These are phyloP conservation scores for Myriosclerotinia duriaeana DNA, from an alignment of 2,329 filamentous ascomycete genomes.

Conservation along the genomic window DNA sequence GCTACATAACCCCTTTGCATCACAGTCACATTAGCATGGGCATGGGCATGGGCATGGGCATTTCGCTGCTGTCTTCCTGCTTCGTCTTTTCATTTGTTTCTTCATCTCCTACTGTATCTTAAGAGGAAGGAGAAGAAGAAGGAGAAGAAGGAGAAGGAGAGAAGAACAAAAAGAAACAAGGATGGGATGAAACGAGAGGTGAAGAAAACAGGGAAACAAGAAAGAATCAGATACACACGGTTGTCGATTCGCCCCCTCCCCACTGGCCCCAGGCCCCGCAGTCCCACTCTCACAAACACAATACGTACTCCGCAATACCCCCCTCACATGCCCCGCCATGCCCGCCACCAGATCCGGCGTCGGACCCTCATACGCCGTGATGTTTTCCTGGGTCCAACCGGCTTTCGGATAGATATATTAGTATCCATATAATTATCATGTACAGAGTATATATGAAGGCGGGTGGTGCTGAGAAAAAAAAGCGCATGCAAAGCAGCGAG, in stretches of 20 bases:
- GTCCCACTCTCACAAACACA: slow-evolving; percentile 60
- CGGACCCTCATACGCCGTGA: slow-evolving; percentile 57
- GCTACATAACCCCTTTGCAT: slow-evolving; percentile 57
- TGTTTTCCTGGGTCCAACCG: slow-evolving; percentile 57
- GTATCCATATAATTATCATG: no score
- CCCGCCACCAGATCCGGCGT: slow-evolving; percentile 57
- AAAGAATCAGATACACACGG: slow-evolving; percentile 49
- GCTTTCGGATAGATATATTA: slow-evolving; percentile 39
- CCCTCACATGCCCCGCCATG: slow-evolving; percentile 56
- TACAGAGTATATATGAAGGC: no score
- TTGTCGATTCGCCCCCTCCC: slow-evolving; percentile 54
- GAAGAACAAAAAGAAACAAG: neutral
- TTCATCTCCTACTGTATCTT: no score
- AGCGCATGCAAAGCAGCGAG: neutral
- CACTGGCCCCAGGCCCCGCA: slow-evolving; percentile 62
- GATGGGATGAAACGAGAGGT: neutral
- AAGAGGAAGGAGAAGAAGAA: no score
- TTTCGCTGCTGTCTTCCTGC: neutral
- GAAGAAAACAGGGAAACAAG: no score
- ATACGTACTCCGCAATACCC: slow-evolving; percentile 56
- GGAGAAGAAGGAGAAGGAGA: neutral
- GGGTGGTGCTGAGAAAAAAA: neutral
- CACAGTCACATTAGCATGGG: no score
- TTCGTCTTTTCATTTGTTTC: neutral
- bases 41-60: no score